Base-by-base conservation (phyloP, 2,329 filamentous ascomycete species). In the Madurella mycetomatis region DNA sequence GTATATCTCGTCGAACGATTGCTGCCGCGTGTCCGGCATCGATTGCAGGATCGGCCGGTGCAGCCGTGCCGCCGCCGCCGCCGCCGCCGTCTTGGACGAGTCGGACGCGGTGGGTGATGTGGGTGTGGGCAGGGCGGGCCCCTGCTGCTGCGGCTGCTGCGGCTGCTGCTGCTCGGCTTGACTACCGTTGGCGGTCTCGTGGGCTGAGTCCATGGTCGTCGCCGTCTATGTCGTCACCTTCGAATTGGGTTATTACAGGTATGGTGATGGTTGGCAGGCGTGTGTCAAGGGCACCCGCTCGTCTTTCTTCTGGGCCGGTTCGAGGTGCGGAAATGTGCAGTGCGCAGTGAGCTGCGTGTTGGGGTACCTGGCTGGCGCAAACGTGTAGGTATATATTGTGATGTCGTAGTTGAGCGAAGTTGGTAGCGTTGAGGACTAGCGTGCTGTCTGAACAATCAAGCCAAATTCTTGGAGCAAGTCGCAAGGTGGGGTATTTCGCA, bases 1-100 rank as follows among this genome's bases (percentile, higher is more conserved):
- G 73, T 99, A 99, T 71, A 97, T 96, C 80, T 99, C 94, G 75
- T 99, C 94, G 70, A 96, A 97, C 69, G 88, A 94, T 78, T 99
- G 94, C 74, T 89, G 85, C 66, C 92, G 88, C 63, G 88, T 84
- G 68, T 86, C 83, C 46, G 83, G 83, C 76, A 86, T 82, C 59
- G 82, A 80, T 73, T 84, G 81, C 76, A 86, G 79, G 67, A 80
- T 81, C 63, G 79, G 77, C 57, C 77, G 72, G 64, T 78, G 76
- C 47, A 70, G 65, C 58, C 72, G 66, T 50, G 70, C 71, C n/a
- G 63, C 64, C 13, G 65, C 64, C n/a, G 66, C 61, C 30, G 58
- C 58, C 12, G 59, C 55, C 17, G 58, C 34, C 13, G 34, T 12
- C 11, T 37, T 37, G 34, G 9, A 12, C 11, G 11, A 11, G 34